Evolutionary conservation across 2,329 filamentous ascomycete genomes (phyloP).

Genomic region (Pseudogymnoascus sp.): DNA sequence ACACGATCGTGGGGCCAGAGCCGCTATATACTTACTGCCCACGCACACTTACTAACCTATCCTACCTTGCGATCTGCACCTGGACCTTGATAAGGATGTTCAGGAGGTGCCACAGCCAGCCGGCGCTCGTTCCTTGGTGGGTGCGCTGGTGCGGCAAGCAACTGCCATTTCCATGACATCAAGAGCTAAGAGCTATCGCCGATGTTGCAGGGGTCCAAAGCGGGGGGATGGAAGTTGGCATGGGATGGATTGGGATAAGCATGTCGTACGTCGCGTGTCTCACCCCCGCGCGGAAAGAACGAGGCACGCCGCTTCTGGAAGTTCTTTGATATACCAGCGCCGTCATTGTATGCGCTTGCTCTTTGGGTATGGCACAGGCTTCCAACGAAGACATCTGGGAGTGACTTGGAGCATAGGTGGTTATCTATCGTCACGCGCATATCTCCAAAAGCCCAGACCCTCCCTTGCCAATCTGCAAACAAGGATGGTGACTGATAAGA

Average conservation of each 20-base stretch:
- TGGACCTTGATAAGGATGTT: background rate
- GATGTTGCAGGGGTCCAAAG: background rate
- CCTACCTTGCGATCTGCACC: background rate
- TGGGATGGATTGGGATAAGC: background rate
- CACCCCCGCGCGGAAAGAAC: background rate
- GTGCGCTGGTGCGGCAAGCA: background rate
- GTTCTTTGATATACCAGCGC: background rate
- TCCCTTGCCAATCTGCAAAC: background rate
- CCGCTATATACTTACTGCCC: background rate
- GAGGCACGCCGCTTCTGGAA: slow-evolving; percentile 4
- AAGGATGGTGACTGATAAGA: background rate
- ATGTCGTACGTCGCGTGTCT: slow-evolving; percentile 1
- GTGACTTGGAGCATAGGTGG: background rate
- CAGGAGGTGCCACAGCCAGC: background rate
- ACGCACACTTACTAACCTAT: background rate
- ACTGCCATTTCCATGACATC: background rate
- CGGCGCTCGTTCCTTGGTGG: background rate
- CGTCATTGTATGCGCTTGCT: background rate
- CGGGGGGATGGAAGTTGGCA: background rate
- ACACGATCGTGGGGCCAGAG: background rate
- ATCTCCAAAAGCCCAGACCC: background rate
- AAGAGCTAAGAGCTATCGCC: slow-evolving; percentile 2
- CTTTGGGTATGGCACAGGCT: background rate
- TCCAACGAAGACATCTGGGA: background rate
- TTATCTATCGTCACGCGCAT: background rate